Conservation (phyloP, 164 flowering plant genomes). For the Taxillus chinensis region DNA sequence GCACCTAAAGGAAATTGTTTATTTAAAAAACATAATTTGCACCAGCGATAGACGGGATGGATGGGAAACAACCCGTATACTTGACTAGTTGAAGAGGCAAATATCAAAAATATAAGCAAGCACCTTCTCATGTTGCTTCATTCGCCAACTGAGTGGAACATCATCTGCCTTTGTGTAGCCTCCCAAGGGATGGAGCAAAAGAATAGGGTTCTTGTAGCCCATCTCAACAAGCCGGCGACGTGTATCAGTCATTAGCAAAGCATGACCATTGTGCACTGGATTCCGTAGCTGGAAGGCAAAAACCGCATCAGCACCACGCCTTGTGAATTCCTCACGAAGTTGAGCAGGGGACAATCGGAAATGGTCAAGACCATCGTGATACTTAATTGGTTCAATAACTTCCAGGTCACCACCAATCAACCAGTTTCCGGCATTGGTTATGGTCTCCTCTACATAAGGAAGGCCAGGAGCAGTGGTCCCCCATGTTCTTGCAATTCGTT, state of each 20-base stretch:
- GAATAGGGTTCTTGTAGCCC: slow-evolving; percentile 90
- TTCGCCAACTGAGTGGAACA: slow-evolving; percentile 87
- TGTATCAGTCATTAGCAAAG: slow-evolving; percentile 92
- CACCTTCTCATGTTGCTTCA: slow-evolving; percentile 97
- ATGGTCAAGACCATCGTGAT: slow-evolving; percentile 81
- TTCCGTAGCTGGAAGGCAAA: slow-evolving; percentile 93
- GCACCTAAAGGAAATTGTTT: slow-evolving; percentile 47
- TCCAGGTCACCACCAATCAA: slow-evolving; percentile 84
- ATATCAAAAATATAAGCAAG: too few species aligned
- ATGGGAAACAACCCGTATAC: too few species aligned
- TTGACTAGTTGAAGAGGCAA: too few species aligned
- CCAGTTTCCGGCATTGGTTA: slow-evolving; percentile 70
- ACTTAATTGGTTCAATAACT: slow-evolving; percentile 68
- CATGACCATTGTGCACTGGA: slow-evolving; percentile 99
- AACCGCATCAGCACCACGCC: slow-evolving; percentile 86
- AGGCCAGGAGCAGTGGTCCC: slow-evolving; percentile 81
- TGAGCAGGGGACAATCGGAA: slow-evolving; percentile 74
- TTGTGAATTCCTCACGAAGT: slow-evolving; percentile 63
- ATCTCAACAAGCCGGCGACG: slow-evolving; percentile 83
- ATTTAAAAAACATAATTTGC: slow-evolving; percentile 5
- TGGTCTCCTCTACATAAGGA: slow-evolving; percentile 71
- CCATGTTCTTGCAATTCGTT: slow-evolving; percentile 86
- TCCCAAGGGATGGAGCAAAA: slow-evolving; percentile 91
- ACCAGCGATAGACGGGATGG: not conserved
- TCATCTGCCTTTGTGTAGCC: slow-evolving; percentile 97